Base-by-base conservation (phyloP, 202 grass and related monocot genomes). In the Carex arenaria region DNA sequence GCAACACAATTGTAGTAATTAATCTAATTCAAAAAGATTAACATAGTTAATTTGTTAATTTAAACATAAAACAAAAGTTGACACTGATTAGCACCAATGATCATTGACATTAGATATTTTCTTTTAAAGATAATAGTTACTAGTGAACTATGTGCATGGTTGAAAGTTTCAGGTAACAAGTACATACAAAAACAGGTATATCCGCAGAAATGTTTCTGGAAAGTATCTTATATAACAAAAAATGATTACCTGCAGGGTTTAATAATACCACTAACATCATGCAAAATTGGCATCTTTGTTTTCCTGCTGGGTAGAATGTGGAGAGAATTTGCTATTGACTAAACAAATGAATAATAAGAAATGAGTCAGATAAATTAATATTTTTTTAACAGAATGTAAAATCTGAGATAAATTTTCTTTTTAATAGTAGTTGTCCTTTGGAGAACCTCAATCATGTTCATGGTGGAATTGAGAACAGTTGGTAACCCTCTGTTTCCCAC, bases 221-320 rank as follows among this genome's bases (percentile, higher is more conserved):
- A 43, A 15, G 31, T 10, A 14, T 73, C 20, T 30, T 51, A 30
- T 10, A 73, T 73, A 78, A 18, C 0, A 61, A 43, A 86, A 14
- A 20, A 78, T 18, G 34, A 23, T 78, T 81, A 88, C 89, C 89
- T 90, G 75, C 69, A 34, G n/a, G 89, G 83, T 43, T 87, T 90
- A 61, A 90, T 87, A 54, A 83, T 79, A 65, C 89, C 89, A n/a
- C 62, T 87, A 72, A 90, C 70, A 23, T 83, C 85, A 60, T 87
- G 89, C n/a, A 90, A 67, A 30, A 90, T 83, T 18, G 61, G 32
- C n/a, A 90, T 49, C 11, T 32, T 60, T 59, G 38, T 56, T 63
- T 87, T 90, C 70, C 81, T 90, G 78, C 61, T 87, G 30, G 82
- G 85, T 42, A 82, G 36, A 38, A 90, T 67, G 61, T 79, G 79